Evolutionary conservation across 192 early-diverging fungal genomes (phyloP).

Genomic region (Gamsiella multidivaricata): DNA sequence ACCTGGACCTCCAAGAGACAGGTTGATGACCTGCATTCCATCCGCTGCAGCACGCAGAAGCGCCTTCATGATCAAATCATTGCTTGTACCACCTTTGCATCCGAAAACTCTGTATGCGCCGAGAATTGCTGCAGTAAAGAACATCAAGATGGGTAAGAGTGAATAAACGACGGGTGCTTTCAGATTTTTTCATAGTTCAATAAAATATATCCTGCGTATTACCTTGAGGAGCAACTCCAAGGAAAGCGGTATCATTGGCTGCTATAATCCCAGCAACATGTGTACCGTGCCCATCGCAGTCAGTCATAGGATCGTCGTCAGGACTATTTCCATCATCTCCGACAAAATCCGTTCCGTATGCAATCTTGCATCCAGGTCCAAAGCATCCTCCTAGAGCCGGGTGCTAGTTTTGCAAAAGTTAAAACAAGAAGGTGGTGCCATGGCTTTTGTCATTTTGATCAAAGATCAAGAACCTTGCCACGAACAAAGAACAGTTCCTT

Average conservation of each 20-base stretch:
- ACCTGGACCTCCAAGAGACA: slow-evolving; percentile 80
- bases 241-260: slow-evolving; percentile 71
- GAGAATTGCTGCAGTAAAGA: slow-evolving; percentile 59
- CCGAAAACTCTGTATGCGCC: slow-evolving; percentile 87
- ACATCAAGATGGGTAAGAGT: background rate
- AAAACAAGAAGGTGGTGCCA: background rate
- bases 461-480: background rate
- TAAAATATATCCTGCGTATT: slow-evolving; percentile 5
- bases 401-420: slow-evolving; percentile 47
- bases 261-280: slow-evolving; percentile 80
- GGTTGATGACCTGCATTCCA: slow-evolving; percentile 84
- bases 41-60: slow-evolving; percentile 77
- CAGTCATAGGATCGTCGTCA: slow-evolving; percentile 66
- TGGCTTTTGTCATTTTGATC: background rate
- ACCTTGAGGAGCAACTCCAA: slow-evolving; percentile 87
- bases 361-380: slow-evolving; percentile 70
- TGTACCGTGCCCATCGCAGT: slow-evolving; percentile 71
- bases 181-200: background rate
- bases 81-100: slow-evolving; percentile 73
- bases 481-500: background rate
- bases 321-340: slow-evolving; percentile 63
- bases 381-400: slow-evolving; percentile 75
- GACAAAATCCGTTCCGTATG: slow-evolving; percentile 72
- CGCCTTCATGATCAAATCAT: slow-evolving; percentile 83
- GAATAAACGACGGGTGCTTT: background rate